phyloP scores from a whole-genome alignment of 2,329 filamentous ascomycete genomes.

The Dendryphion nanum region DNA sequence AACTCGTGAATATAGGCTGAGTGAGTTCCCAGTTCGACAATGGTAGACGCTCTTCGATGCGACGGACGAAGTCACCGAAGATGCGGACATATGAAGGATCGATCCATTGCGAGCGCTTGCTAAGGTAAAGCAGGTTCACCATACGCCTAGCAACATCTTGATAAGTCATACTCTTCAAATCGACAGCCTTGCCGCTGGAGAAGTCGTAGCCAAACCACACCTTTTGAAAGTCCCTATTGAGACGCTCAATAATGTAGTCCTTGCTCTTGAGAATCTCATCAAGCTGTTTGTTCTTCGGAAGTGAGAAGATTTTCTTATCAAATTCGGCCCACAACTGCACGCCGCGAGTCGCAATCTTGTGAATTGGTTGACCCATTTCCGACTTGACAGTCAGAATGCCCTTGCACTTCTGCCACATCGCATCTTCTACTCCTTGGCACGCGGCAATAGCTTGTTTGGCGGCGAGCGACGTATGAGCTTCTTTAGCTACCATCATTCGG shows the following conservation, averaged over 20 bases:
- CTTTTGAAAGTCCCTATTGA: conserved; percentile 96
- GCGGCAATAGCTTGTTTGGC: conserved; percentile 90
- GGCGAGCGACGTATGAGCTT: conserved; percentile 81
- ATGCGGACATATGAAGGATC: conserved; percentile 75
- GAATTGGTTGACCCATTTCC: conserved; percentile 96
- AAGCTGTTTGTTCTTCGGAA: conserved; percentile 62
- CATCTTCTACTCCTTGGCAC: conserved; percentile 77
- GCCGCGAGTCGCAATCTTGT: conserved; percentile 91
- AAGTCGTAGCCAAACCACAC: conserved; percentile 88
- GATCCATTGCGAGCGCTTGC: conserved; percentile 89
- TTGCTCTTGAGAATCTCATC: conserved; percentile 84
- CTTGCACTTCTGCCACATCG: conserved; percentile 89
- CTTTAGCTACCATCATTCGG: conserved; percentile 93
- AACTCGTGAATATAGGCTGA: conserved; percentile 11
- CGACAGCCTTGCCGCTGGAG: conserved; percentile 72
- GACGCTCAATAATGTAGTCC: conserved; percentile 89
- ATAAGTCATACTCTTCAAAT: conserved; percentile 96
- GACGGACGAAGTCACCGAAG: conserved; percentile 83
- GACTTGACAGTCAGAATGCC: conserved; percentile 85
- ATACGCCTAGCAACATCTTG: conserved; percentile 81
- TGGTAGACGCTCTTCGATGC: conserved; percentile 10
- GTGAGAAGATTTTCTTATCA: conserved; percentile 84
- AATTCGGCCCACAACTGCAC: conserved; percentile 93
- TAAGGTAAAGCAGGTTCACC: conserved; percentile 88
- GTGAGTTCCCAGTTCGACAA: conserved; percentile 9